These are phyloP conservation scores for Trichoderma sp. DNA, from an alignment of 2,329 filamentous ascomycete species.

Conservation along the genomic window DNA sequence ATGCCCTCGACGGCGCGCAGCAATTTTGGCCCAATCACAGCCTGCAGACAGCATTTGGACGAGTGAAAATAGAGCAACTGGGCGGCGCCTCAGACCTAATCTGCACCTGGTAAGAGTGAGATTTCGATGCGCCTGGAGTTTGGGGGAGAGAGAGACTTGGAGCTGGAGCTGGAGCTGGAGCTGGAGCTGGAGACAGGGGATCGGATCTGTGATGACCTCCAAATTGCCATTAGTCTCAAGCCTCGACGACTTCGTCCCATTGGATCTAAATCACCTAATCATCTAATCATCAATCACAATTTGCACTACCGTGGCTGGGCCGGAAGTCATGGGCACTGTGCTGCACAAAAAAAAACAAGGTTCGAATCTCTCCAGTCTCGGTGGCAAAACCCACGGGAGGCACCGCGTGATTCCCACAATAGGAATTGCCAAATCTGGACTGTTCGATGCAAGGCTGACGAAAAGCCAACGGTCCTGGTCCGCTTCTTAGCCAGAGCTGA, in stretches of 20 bases:
- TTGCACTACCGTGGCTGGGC: background rate
- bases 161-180: background rate
- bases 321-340: background rate
- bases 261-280: no score
- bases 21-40: background rate
- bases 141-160: no score
- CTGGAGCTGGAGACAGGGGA: background rate
- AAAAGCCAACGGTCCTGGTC: background rate
- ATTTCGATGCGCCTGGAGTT: background rate
- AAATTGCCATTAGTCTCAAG: no score
- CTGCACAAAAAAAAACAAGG: background rate
- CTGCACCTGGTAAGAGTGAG: background rate
- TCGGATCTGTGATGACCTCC: background rate
- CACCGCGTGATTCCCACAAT: background rate
- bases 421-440: background rate
- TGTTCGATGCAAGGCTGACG: conserved; percentile 7
- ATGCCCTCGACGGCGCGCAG: background rate
- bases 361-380: background rate
- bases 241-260: no score
- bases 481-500: background rate
- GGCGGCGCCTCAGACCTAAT: no score
- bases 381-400: background rate
- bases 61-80: background rate
- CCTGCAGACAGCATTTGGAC: background rate
- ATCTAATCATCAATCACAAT: background rate